phyloP scores from a whole-genome alignment of 306 rosid species.

The Vicia villosa region DNA sequence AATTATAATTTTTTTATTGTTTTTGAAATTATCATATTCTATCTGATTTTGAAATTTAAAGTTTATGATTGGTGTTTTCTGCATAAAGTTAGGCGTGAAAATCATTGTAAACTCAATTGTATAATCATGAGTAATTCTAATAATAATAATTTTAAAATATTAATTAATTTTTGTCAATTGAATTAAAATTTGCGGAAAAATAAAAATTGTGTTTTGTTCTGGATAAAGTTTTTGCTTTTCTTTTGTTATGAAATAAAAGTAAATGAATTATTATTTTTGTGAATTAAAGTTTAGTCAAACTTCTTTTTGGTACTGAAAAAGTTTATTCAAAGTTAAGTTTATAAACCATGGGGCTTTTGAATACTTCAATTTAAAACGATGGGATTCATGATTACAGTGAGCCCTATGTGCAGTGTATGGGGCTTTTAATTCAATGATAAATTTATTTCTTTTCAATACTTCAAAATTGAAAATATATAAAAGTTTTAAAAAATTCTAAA shows the following conservation, averaged over 20 bases:
- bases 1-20: not conserved
- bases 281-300: not conserved
- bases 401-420: no score
- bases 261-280: not conserved
- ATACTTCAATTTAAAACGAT: no score
- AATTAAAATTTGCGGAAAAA: no score
- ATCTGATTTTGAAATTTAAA: not conserved
- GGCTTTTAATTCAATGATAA: no score
- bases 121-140: no score
- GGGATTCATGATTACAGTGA: no score
- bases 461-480: no score
- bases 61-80: not conserved
- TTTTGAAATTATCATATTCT: not conserved
- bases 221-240: not conserved
- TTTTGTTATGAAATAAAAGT: not conserved
- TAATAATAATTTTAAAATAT: no score
- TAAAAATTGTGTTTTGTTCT: not conserved
- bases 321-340: not conserved
- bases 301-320: not conserved
- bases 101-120: no score
- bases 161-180: no score
- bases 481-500: no score
- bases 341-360: not conserved
- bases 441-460: no score
- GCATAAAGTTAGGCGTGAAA: not conserved